Base-by-base conservation (phyloP, 495 filamentous ascomycete species). In the Aspergillus homomorphus region DNA sequence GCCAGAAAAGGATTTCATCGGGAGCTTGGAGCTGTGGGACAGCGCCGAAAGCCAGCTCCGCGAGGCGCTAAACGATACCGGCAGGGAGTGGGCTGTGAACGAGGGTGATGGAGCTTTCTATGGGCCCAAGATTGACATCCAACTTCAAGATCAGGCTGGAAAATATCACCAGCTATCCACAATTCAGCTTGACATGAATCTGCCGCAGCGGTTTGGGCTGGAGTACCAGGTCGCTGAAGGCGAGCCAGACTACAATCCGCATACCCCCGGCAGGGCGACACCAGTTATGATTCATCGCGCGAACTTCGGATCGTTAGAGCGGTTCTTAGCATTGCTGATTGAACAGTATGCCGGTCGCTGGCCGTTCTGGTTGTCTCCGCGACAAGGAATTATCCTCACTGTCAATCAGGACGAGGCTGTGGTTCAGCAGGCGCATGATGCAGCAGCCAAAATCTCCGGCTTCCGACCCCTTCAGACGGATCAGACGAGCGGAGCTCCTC, bases 121-220 rank as follows among this genome's bases (percentile, higher is more conserved):
- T 69, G 92, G 92, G 0, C 92, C 92, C 10, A 97, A 97, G 74
- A 96, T 97, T 61, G 92, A 97, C 64, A 88, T 96, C 45, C 87
- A 95, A 46, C 73, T 96, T 12, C 84, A 81, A 60, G 92, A 95
- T 61, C 84, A 86, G 18, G 84, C 92, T 61, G 90, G 91, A 4
- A 96, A 95, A 67, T 88, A 90, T 58, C 92, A 96, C 66, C 92
- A 97, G 61, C 88, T 92, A 16, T 92, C 91, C 15, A 96, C 92
- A 4, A 88, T 96, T 53, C 92, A 97, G 74, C 81, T 97, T 28
- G 92, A 97, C 66, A 96, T 97, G 73, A 93, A 97, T 67, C 79
- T 97, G 6, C 92, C 92, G 1, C 87, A 88, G 62, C 82, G 91
- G 14, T 96, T 97, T 67, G 82, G 79, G 14, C 70, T 97, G 28